These are phyloP conservation scores for Linum tenue DNA, from an alignment of 345 rosid species.

Conservation along the genomic window DNA sequence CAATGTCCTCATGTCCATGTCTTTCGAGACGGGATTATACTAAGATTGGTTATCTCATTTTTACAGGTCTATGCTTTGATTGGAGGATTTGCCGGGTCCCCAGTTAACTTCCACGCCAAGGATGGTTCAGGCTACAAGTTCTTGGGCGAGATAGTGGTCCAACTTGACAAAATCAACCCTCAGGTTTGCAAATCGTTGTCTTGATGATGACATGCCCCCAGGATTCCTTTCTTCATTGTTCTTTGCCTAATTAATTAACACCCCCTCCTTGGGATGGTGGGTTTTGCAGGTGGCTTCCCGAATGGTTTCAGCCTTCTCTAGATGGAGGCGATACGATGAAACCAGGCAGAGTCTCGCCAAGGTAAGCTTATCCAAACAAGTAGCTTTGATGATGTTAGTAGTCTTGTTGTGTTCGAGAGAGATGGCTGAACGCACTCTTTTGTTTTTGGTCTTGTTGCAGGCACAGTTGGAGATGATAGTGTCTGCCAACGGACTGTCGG, in stretches of 20 bases:
- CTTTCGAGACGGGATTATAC: not conserved
- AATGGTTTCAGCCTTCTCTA: constrained; percentile 91
- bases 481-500: constrained; percentile 79
- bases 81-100: constrained; percentile 75
- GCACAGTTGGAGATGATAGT: constrained; percentile 90
- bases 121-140: constrained; percentile 95
- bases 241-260: not conserved
- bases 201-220: too few species aligned
- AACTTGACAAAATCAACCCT: constrained; percentile 85
- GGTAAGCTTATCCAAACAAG: constrained; percentile 25
- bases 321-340: constrained; percentile 91
- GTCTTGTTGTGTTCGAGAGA: not conserved
- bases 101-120: constrained; percentile 86
- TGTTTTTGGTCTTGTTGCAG: constrained; percentile 27
- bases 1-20: too few species aligned
- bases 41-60: constrained; percentile 1
- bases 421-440: not conserved
- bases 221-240: too few species aligned
- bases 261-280: too few species aligned
- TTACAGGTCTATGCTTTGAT: constrained; percentile 70
- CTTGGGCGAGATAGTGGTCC: constrained; percentile 79
- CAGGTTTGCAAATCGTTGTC: constrained; percentile 37
- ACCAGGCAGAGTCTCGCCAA: constrained; percentile 71
- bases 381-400: too few species aligned
- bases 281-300: constrained; percentile 72